Base-by-base conservation (phyloP, 2,329 filamentous ascomycete genomes). In the Hirsutella minnesotensis region DNA sequence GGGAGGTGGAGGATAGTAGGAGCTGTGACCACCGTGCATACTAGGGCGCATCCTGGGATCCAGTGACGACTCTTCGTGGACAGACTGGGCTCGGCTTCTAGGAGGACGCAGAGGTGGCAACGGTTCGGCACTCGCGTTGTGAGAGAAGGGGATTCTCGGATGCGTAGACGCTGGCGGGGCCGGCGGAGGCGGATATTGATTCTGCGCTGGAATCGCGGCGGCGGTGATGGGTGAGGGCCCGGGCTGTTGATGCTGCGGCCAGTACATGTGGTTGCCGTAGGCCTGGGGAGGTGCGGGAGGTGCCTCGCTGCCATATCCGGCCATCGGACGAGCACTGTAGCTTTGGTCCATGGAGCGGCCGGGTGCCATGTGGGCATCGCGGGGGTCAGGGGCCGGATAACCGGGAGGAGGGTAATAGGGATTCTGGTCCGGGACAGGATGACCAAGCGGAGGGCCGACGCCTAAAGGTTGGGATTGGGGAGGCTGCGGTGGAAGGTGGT, bases 21-120 rank as follows among this genome's bases (percentile, higher is more conserved):
- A 45, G 44, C 45, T 46, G 30, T 54, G 49, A 44, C 44, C 46
- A 38, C 46, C 46, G 38, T 56, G 56, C 40, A 53, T 47, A 27
- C 51, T 46, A 10, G 55, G 49, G n/a, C 60, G 54, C 49, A 59
- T 53, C 44, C 45, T 53, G n/a, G 55, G 42, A 16, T 65, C 62
- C 37, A 60, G 48, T 39, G 59, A 47, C 9, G 49, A 44, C 19
- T 62, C 61, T 13, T 64, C 61, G 9, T 56, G 56, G 5, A 62
- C 41, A 29, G 61, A 58, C 24, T 59, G 60, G 35, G 54, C 56
- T 18, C 60, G 60, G 27, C 53, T 52, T 33, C 63, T 55, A 13
- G 63, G 55, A n/a, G 63, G 63, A 33, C 63, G 55, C 31, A 66
- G 51, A 7, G 63, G 62, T 4, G 63, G 63, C 19, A 66, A 50